These are phyloP conservation scores for Rhodotorula sp. DNA, from an alignment of 1,284 basidiomycete genomes.

Conservation along the genomic window DNA sequence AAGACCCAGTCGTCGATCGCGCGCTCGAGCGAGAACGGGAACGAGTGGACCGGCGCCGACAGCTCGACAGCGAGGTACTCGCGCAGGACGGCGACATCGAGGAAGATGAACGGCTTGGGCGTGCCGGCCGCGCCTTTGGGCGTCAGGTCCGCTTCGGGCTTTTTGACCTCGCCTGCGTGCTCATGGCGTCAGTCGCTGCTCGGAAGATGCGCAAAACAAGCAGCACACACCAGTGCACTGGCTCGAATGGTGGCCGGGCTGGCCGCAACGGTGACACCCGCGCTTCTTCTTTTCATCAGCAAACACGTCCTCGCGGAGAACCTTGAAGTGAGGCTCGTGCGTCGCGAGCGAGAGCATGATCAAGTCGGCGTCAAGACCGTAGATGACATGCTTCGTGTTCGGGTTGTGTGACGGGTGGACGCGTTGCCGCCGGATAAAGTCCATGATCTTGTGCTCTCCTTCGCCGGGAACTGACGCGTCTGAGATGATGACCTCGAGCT, in stretches of 20 bases:
- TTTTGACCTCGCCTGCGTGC: slow-evolving; percentile 45
- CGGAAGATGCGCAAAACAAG: too few species aligned
- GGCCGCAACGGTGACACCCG: slow-evolving; percentile 87
- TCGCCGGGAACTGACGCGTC: slow-evolving; percentile 97
- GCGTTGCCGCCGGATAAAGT: slow-evolving; percentile 90
- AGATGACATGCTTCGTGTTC: slow-evolving; percentile 95
- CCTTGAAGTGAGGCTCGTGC: slow-evolving; percentile 96
- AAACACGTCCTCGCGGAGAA: slow-evolving; percentile 97
- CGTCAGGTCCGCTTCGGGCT: slow-evolving; percentile 52
- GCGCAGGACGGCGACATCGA: slow-evolving; percentile 90
- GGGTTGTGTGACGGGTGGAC: slow-evolving; percentile 85
- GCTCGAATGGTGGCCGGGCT: slow-evolving; percentile 90
- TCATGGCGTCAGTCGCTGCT: too few species aligned
- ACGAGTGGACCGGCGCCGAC: slow-evolving; percentile 71
- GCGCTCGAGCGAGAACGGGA: slow-evolving; percentile 92
- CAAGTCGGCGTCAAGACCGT: slow-evolving; percentile 97
- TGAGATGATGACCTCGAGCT: slow-evolving; percentile 95
- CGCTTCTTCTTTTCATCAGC: slow-evolving; percentile 66
- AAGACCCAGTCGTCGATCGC: slow-evolving; percentile 99
- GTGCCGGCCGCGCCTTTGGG: slow-evolving; percentile 60
- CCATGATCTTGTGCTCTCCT: slow-evolving; percentile 99
- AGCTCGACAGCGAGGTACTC: slow-evolving; percentile 98
- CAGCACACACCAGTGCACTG: slow-evolving; percentile 71
- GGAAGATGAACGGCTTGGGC: slow-evolving; percentile 98
- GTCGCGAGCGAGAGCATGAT: slow-evolving; percentile 99